Percentiles rank a stretch among this genome's conserved stretches.
Conservation (phyloP, 768 basidiomycete genomes). For the Phaeolepiota aurea region DNA sequence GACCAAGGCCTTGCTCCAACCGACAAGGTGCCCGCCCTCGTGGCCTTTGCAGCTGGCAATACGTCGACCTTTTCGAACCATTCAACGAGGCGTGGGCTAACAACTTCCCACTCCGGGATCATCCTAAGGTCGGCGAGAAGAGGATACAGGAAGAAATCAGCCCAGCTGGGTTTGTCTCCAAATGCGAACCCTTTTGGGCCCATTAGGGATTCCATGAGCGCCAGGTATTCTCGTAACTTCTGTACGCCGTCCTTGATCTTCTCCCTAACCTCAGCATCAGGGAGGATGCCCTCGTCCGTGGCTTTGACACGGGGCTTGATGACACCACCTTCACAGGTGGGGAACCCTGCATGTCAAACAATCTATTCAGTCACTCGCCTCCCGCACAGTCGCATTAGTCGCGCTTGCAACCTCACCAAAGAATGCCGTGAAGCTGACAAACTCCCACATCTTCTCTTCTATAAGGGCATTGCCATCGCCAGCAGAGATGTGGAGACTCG, state of each 20-base stretch:
- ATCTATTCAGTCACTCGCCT: too few species aligned
- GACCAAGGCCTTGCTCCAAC: constrained; percentile 15
- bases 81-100: constrained; percentile 8
- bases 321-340: constrained; percentile 17
- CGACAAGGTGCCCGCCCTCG: constrained; percentile 17
- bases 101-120: constrained; percentile 20
- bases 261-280: constrained; percentile 12
- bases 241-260: constrained; percentile 13
- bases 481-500: constrained; percentile 14
- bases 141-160: constrained; percentile 24
- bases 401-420: constrained; percentile 15
- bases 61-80: constrained; percentile 20
- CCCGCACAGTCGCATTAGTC: too few species aligned
- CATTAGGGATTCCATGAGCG: constrained; percentile 17
- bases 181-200: constrained; percentile 15
- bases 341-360: constrained; percentile 20
- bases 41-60: constrained; percentile 16
- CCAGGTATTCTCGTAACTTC: constrained; percentile 14
- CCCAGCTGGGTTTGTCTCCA: constrained; percentile 20
- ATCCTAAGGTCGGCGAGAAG: constrained; percentile 19
- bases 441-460: constrained; percentile 26
- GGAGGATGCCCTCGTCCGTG: constrained; percentile 14
- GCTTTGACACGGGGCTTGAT: constrained; percentile 22
- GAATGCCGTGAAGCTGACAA: constrained; percentile 20
- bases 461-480: constrained; percentile 10